Conservation (phyloP, 2,329 filamentous ascomycete genomes). For the Shiraia bambusicola region DNA sequence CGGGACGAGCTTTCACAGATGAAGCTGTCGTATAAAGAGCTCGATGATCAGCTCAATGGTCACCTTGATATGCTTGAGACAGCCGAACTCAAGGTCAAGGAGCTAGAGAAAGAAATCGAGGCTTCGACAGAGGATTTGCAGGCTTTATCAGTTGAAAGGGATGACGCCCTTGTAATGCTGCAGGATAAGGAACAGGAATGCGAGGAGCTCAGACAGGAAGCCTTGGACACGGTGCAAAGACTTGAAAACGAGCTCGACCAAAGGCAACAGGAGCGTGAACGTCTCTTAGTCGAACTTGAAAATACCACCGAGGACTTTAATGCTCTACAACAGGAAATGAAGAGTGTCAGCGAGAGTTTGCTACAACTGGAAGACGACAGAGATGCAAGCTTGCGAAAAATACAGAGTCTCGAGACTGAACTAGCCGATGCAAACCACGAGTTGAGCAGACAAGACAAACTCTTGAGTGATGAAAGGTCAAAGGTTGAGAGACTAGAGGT, state of each 20-base stretch:
- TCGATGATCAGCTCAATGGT: conserved; percentile 78
- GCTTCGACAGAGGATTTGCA: conserved; percentile 77
- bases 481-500: conserved; percentile 87
- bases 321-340: conserved; percentile 91
- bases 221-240: conserved; percentile 59
- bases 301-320: conserved; percentile 84
- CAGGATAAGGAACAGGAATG: conserved; percentile 61
- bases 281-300: conserved; percentile 69
- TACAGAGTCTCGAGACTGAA: conserved; percentile 80
- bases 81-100: conserved; percentile 57
- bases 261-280: conserved; percentile 69
- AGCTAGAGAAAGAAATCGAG: conserved; percentile 79
- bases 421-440: conserved; percentile 82
- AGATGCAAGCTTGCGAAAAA: conserved; percentile 72
- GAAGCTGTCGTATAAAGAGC: conserved; percentile 85
- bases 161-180: conserved; percentile 77
- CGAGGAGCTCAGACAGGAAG: conserved; percentile 57
- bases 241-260: conserved; percentile 68
- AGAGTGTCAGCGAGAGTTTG: conserved; percentile 82
- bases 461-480: conserved; percentile 78
- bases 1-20: conserved; percentile 84
- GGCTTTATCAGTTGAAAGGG: conserved; percentile 76
- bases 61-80: conserved; percentile 78
- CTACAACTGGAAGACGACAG: conserved; percentile 88
- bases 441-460: conserved; percentile 80